Percentiles rank a stretch among this genome's conserved stretches.
phyloP scores from a whole-genome alignment of 2,329 filamentous ascomycete species.

The Thielaviopsis ethacetica region DNA sequence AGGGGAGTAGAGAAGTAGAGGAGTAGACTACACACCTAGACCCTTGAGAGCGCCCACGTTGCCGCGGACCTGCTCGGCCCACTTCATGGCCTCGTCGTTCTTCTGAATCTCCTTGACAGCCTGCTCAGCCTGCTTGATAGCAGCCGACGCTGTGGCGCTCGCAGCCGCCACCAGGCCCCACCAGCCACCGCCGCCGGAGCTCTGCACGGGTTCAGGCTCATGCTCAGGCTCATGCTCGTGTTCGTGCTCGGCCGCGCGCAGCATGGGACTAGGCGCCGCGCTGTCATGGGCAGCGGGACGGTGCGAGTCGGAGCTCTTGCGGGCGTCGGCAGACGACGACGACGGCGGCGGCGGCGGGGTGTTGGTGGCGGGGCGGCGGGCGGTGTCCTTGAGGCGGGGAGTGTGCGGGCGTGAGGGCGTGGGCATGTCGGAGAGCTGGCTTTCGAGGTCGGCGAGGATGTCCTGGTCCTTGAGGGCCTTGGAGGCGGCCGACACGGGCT shows the following conservation, averaged over 20 bases:
- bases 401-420: slow-evolving; percentile 67
- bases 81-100: slow-evolving; percentile 91
- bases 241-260: neutral
- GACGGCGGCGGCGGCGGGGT: slow-evolving; percentile 15
- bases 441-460: slow-evolving; percentile 72
- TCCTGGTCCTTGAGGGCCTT: slow-evolving; percentile 46
- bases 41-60: slow-evolving; percentile 67
- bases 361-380: slow-evolving; percentile 37
- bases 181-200: slow-evolving; percentile 54
- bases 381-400: slow-evolving; percentile 51
- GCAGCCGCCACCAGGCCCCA: slow-evolving; percentile 52
- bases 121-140: slow-evolving; percentile 81
- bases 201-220: slow-evolving; percentile 27
- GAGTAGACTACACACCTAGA: slow-evolving; percentile 57
- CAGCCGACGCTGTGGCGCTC: slow-evolving; percentile 51
- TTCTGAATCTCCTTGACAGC: slow-evolving; percentile 90
- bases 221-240: slow-evolving; percentile 43
- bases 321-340: slow-evolving; percentile 21
- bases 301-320: slow-evolving; percentile 66
- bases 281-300: slow-evolving; percentile 49
- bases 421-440: slow-evolving; percentile 50
- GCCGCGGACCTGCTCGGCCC: slow-evolving; percentile 84
- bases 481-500: slow-evolving; percentile 31
- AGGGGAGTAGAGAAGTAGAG: too few species aligned
- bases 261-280: slow-evolving; percentile 42